phyloP scores from a whole-genome alignment of 176 grass and related monocot species.

The Zea luxurians region DNA sequence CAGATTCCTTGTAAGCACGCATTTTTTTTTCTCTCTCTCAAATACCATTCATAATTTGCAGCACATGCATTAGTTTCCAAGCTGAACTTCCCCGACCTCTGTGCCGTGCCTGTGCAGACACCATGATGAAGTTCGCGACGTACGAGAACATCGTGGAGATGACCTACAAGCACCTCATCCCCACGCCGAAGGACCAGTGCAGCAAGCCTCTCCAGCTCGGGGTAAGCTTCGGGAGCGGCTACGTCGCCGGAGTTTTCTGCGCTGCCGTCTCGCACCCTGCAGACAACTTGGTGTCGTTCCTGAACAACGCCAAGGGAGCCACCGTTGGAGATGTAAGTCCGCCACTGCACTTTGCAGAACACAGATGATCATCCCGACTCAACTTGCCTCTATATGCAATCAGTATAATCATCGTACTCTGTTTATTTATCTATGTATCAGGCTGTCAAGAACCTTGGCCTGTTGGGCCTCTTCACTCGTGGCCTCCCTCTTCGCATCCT shows the following conservation, averaged over 20 bases:
- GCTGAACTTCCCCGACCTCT: not conserved
- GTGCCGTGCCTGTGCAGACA: slow-evolving; percentile 46
- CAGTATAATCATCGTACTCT: not conserved
- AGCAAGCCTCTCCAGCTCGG: slow-evolving; percentile 76
- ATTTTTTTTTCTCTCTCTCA: not conserved
- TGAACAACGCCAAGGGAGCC: slow-evolving; percentile 84
- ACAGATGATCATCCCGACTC: not conserved
- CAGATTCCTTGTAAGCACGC: slow-evolving; percentile 75
- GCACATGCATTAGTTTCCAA: not conserved
- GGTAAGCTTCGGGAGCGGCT: slow-evolving; percentile 77
- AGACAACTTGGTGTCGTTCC: slow-evolving; percentile 82
- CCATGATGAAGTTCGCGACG: slow-evolving; percentile 89
- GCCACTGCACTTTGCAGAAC: not conserved
- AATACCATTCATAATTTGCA: not conserved
- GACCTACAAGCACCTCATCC: slow-evolving; percentile 76
- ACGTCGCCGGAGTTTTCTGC: slow-evolving; percentile 79
- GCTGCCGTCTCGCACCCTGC: slow-evolving; percentile 77
- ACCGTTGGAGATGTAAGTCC: slow-evolving; percentile 68
- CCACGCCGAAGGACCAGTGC: slow-evolving; percentile 65
- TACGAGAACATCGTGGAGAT: slow-evolving; percentile 83
- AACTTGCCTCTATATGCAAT: not conserved
- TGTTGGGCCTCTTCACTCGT: slow-evolving; percentile 73
- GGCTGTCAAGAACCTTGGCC: slow-evolving; percentile 79
- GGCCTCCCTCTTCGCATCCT: slow-evolving; percentile 85
- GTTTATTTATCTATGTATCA: slow-evolving; percentile 25